These are phyloP conservation scores for Pisolithus sp. DNA, from an alignment of 768 basidiomycete genomes.

Conservation along the genomic window DNA sequence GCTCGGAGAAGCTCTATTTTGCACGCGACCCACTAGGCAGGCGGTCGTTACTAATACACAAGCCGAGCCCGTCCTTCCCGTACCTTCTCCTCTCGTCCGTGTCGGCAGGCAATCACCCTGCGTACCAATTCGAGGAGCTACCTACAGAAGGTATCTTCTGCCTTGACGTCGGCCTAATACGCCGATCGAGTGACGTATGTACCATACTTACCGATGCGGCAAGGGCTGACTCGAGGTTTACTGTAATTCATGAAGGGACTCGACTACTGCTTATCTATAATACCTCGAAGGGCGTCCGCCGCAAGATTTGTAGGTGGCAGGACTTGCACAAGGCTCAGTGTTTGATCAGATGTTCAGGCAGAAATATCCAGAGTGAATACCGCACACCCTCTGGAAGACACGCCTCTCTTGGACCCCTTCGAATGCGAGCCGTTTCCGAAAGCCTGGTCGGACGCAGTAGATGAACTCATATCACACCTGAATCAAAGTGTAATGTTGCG, in stretches of 20 bases:
- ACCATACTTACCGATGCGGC: not conserved
- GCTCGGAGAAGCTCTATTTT: conserved; percentile 52
- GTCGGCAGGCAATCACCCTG: conserved; percentile 42
- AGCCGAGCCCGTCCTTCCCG: conserved; percentile 41
- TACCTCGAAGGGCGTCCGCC: conserved; percentile 14
- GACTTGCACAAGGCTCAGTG: not conserved
- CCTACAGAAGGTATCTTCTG: conserved; percentile 51
- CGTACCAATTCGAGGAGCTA: conserved; percentile 56
- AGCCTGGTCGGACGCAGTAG: conserved; percentile 37
- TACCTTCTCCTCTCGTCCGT: conserved; percentile 63
- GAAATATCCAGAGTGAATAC: conserved; percentile 40
- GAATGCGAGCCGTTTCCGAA: conserved; percentile 15
- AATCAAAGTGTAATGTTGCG: conserved; percentile 62
- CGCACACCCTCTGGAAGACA: conserved; percentile 38
- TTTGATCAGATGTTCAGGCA: conserved; percentile 30
- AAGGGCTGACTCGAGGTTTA: not conserved
- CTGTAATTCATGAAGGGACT: conserved; percentile 18
- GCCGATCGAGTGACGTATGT: conserved; percentile 21
- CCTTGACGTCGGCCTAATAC: conserved; percentile 37
- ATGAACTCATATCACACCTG: conserved; percentile 48
- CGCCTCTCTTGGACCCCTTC: conserved; percentile 29
- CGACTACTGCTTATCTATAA: conserved; percentile 10
- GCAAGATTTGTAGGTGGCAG: not conserved
- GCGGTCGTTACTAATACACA: conserved; percentile 74
- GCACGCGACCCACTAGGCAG: conserved; percentile 81